Conservation (phyloP, 768 basidiomycete genomes). For the Termitomyces sp. region DNA sequence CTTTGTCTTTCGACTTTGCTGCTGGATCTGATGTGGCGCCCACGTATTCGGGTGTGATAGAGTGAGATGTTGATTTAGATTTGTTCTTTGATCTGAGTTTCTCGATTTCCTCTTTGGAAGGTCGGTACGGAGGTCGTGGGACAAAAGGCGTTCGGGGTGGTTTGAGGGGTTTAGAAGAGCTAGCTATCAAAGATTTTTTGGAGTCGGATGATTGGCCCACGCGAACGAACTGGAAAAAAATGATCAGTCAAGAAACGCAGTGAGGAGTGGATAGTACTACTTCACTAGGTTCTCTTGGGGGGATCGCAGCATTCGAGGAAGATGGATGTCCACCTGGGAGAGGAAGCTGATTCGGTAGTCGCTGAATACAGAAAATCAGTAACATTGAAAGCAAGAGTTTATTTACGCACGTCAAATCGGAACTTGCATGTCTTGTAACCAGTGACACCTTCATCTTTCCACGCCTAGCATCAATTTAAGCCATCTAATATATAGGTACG, state of each 20-base stretch:
- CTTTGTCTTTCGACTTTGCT: too few relatives aligned
- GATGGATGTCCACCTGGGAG: neutral
- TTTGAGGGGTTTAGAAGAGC: neutral
- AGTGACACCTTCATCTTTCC: conserved; percentile 14
- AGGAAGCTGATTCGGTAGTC: conserved; percentile 3
- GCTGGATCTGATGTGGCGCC: neutral
- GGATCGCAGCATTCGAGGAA: neutral
- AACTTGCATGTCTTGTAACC: conserved; percentile 20
- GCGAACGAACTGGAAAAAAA: neutral
- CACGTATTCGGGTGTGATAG: neutral
- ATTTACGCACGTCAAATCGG: conserved; percentile 12
- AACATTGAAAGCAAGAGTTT: neutral
- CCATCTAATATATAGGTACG: neutral
- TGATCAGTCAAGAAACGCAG: neutral
- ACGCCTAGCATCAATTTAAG: conserved; percentile 7
- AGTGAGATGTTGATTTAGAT: neutral
- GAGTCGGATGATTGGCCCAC: neutral
- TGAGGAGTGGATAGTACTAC: neutral
- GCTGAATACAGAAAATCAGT: neutral
- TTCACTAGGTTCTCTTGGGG: neutral
- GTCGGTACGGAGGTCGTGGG: conserved; percentile 10
- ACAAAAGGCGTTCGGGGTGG: neutral
- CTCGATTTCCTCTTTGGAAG: conserved; percentile 3
- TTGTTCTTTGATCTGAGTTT: neutral
- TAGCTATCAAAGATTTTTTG: neutral